A percentile compares a stretch with the other conserved stretches of the same genome.
Conservation (phyloP, 1,284 basidiomycete genomes). For the Anthracocystis panici-leucophaei region DNA sequence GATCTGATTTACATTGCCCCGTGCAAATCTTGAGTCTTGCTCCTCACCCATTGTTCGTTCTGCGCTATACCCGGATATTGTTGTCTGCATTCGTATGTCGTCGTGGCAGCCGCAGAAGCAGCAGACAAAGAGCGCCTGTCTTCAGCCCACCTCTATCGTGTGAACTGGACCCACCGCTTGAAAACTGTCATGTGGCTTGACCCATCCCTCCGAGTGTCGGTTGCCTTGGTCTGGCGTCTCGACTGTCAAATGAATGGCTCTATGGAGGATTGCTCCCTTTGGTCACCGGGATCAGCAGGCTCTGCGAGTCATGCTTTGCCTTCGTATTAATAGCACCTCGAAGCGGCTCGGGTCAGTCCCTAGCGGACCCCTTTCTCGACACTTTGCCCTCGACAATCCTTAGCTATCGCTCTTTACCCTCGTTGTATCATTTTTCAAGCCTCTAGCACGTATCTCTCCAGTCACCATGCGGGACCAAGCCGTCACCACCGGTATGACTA, state of each 20-base stretch:
- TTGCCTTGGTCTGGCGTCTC: background rate
- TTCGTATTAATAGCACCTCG: conserved; percentile 3
- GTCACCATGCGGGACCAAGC: conserved; percentile 13
- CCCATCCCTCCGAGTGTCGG: background rate
- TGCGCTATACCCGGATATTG: background rate
- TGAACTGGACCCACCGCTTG: conserved; percentile 1
- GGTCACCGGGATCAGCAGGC: background rate
- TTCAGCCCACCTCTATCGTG: conserved; percentile 4
- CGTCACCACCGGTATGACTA: background rate
- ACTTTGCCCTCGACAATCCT: background rate
- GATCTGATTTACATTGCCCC: background rate
- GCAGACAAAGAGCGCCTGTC: background rate
- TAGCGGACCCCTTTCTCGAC: conserved; percentile 1
- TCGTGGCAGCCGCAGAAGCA: background rate
- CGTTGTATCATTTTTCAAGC: background rate
- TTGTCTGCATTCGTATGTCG: background rate
- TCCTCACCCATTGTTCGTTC: background rate
- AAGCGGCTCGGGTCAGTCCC: background rate
- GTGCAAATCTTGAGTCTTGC: background rate
- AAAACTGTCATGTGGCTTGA: background rate
- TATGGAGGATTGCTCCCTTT: background rate
- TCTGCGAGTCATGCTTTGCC: background rate
- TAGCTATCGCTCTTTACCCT: background rate
- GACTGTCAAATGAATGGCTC: background rate
- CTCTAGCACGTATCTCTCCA: no score